phyloP scores from a whole-genome alignment of 2,329 filamentous ascomycete genomes.

The Polytolypa hystricis region DNA sequence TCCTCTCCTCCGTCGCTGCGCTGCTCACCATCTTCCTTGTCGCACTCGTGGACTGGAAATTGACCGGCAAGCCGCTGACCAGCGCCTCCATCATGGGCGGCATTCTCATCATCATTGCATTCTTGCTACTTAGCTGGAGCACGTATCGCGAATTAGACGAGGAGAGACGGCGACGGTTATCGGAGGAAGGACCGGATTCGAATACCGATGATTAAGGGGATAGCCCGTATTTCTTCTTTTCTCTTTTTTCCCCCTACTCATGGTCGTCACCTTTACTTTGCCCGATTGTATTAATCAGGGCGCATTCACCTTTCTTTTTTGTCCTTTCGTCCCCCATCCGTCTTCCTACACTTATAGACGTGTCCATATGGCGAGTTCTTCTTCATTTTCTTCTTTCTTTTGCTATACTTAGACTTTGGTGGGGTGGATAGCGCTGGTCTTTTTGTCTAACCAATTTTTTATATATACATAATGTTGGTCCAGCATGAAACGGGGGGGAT shows the following conservation, averaged over 20 bases:
- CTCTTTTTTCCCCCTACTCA: not conserved
- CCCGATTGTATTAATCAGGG: no score
- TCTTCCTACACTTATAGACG: no score
- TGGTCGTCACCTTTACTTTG: not conserved
- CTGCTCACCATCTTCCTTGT: conserved; percentile 95
- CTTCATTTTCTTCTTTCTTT: not conserved
- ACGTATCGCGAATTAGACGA: conserved; percentile 90
- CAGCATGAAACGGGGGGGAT: no score
- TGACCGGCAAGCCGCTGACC: conserved; percentile 67
- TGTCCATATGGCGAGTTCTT: no score
- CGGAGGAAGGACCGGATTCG: conserved; percentile 32
- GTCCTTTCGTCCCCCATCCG: no score
- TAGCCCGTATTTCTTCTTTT: not conserved
- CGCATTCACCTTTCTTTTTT: no score
- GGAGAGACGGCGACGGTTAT: conserved; percentile 53
- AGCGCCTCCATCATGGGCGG: conserved; percentile 71
- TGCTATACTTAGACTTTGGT: not conserved
- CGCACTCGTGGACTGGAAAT: conserved; percentile 77
- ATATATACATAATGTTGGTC: no score
- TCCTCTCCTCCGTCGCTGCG: conserved; percentile 83
- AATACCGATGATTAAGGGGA: conserved; percentile 29
- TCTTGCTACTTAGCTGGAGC: conserved; percentile 76
- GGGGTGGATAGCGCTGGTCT: no score
- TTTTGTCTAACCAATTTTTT: no score
- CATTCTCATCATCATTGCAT: conserved; percentile 74